These are phyloP conservation scores for Penicillium argentinense DNA, from an alignment of 495 filamentous ascomycete species.

Conservation along the genomic window DNA sequence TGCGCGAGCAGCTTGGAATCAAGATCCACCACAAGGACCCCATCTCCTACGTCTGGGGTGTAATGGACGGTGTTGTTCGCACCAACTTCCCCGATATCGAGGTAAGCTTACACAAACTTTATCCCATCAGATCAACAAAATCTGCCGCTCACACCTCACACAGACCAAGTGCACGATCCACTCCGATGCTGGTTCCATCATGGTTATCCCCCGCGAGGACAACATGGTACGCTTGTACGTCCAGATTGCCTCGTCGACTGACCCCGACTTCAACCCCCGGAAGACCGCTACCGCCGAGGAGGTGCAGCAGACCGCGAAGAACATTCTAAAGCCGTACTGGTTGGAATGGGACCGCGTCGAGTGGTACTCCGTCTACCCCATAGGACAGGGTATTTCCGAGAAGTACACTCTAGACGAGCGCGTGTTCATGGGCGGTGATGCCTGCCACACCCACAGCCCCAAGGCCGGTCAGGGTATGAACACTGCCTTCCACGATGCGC, in stretches of 20 bases:
- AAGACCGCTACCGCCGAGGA: conserved; percentile 55
- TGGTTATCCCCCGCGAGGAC: conserved; percentile 80
- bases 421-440: conserved; percentile 63
- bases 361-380: conserved; percentile 65
- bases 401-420: conserved; percentile 57
- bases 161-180: conserved; percentile 90
- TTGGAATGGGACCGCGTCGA: conserved; percentile 55
- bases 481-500: conserved; percentile 52
- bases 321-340: conserved; percentile 61
- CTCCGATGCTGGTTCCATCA: conserved; percentile 65
- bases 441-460: conserved; percentile 67
- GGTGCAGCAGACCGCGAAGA: conserved; percentile 60
- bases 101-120: conserved; percentile 23
- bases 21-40: conserved; percentile 63
- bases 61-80: conserved; percentile 77
- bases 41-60: conserved; percentile 72
- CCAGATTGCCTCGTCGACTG: conserved; percentile 65
- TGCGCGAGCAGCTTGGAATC: conserved; percentile 58
- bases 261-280: conserved; percentile 55
- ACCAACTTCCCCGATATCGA: conserved; percentile 87
- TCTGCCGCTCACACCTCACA: conserved; percentile 15
- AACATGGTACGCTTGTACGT: conserved; percentile 76
- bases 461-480: conserved; percentile 63
- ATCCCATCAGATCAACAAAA: neutral
- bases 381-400: conserved; percentile 63